Evolutionary conservation across 805 yeast species (phyloP).

Genomic region (Candida xyloterini): DNA sequence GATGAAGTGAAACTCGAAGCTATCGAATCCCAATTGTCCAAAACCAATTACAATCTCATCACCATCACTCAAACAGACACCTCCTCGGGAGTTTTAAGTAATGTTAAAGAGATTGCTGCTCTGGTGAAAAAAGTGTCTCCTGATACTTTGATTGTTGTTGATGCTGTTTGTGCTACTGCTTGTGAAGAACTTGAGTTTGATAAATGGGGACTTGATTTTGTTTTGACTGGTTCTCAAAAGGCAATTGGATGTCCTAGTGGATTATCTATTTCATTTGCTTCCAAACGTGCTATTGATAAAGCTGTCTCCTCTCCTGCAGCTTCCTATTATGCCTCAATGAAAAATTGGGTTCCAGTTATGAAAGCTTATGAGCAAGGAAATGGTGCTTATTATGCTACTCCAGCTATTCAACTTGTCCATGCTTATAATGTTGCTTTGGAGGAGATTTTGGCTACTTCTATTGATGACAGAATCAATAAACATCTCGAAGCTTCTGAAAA

Average conservation of each 20-base stretch:
- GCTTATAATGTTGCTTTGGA: constrained; percentile 75
- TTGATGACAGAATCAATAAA: constrained; percentile 59
- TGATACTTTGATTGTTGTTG: constrained; percentile 79
- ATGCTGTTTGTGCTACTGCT: constrained; percentile 93
- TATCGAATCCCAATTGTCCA: constrained; percentile 39
- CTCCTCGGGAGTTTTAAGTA: constrained; percentile 86
- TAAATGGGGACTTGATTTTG: constrained; percentile 86
- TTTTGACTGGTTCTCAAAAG: constrained; percentile 90
- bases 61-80: constrained; percentile 96
- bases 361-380: constrained; percentile 76
- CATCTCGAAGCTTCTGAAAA: constrained; percentile 61
- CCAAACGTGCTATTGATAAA: constrained; percentile 68
- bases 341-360: constrained; percentile 88
- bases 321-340: constrained; percentile 66
- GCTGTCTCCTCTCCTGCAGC: constrained; percentile 50
- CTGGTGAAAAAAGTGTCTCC: constrained; percentile 68
- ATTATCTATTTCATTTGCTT: constrained; percentile 70
- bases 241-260: constrained; percentile 96
- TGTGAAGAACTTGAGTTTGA: constrained; percentile 85
- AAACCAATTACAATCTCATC: constrained; percentile 52
- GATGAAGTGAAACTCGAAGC: constrained; percentile 55
- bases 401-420: constrained; percentile 84
- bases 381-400: constrained; percentile 91
- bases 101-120: constrained; percentile 59
- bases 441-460: constrained; percentile 52